These are phyloP conservation scores for Podospora fimiseda DNA, from an alignment of 495 filamentous ascomycete genomes.

Conservation along the genomic window DNA sequence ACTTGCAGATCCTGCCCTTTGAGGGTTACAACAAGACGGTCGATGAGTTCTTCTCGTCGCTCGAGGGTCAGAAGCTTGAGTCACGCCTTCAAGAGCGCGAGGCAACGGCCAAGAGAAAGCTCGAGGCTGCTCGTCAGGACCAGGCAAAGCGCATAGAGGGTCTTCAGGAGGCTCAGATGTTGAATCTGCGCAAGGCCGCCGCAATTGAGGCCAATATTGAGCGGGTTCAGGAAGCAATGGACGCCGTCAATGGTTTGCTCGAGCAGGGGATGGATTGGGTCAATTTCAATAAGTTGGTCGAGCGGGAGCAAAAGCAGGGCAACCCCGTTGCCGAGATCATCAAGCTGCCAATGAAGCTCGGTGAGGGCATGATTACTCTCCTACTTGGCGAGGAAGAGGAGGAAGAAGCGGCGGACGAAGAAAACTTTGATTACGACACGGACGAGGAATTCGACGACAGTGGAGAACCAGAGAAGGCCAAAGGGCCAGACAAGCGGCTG, in stretches of 20 bases:
- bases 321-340: slow-evolving; percentile 88
- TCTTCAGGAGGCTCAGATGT: slow-evolving; percentile 66
- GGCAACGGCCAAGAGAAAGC: slow-evolving; percentile 68
- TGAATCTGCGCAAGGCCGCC: slow-evolving; percentile 82
- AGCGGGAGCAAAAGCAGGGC: slow-evolving; percentile 69
- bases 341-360: slow-evolving; percentile 77
- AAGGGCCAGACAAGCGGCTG: slow-evolving; percentile 44
- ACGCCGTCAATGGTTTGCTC: slow-evolving; percentile 81
- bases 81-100: slow-evolving; percentile 76
- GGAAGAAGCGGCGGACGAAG: slow-evolving; percentile 39
- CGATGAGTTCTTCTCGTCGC: slow-evolving; percentile 93
- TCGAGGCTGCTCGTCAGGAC: slow-evolving; percentile 73
- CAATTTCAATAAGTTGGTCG: slow-evolving; percentile 78
- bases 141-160: slow-evolving; percentile 79
- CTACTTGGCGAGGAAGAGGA: slow-evolving; percentile 64
- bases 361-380: slow-evolving; percentile 83
- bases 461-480: slow-evolving; percentile 42
- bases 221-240: slow-evolving; percentile 83
- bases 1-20: slow-evolving; percentile 61
- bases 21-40: slow-evolving; percentile 86
- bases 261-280: slow-evolving; percentile 96
- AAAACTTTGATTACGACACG: slow-evolving; percentile 56
- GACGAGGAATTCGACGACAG: slow-evolving; percentile 57
- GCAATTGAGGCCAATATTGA: slow-evolving; percentile 86
- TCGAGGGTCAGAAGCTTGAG: slow-evolving; percentile 89